Evolutionary conservation across 257 asterid species (phyloP).

Genomic region (Agastache rugosa): DNA sequence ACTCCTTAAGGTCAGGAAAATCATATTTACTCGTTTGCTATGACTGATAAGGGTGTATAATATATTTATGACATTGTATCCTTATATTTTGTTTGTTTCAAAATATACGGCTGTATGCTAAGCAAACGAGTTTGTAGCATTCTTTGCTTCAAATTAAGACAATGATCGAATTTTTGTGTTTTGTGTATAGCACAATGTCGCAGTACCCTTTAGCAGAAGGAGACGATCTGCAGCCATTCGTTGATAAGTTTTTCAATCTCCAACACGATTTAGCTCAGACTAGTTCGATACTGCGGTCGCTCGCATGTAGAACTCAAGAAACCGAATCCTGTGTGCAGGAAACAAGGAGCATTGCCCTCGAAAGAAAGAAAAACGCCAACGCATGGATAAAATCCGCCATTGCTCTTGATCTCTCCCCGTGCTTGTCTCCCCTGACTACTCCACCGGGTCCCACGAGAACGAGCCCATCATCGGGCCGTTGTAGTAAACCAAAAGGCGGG

Average conservation of each 20-base stretch:
- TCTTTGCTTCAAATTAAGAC: background rate
- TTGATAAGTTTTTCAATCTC: constrained; percentile 60
- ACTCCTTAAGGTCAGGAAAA: constrained; percentile 62
- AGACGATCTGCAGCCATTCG: constrained; percentile 56
- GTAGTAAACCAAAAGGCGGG: constrained; percentile 45
- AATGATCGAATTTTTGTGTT: background rate
- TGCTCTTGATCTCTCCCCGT: constrained; percentile 64
- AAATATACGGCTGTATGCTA: too few relatives aligned
- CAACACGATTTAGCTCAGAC: constrained; percentile 56
- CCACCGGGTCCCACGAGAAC: constrained; percentile 34
- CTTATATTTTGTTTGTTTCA: background rate
- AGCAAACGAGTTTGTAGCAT: too few relatives aligned
- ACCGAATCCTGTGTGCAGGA: constrained; percentile 49
- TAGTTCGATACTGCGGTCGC: constrained; percentile 60
- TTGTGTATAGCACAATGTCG: constrained; percentile 57
- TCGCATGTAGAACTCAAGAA: constrained; percentile 53
- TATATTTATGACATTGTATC: too few relatives aligned
- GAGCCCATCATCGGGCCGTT: background rate
- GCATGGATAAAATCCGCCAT: constrained; percentile 73
- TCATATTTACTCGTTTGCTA: background rate
- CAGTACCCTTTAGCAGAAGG: constrained; percentile 57
- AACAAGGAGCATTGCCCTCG: constrained; percentile 45
- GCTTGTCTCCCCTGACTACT: constrained; percentile 29
- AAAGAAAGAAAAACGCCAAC: constrained; percentile 62
- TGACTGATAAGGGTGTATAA: too few relatives aligned